phyloP scores from a whole-genome alignment of 768 basidiomycete species.

The Termitomyces sp. region DNA sequence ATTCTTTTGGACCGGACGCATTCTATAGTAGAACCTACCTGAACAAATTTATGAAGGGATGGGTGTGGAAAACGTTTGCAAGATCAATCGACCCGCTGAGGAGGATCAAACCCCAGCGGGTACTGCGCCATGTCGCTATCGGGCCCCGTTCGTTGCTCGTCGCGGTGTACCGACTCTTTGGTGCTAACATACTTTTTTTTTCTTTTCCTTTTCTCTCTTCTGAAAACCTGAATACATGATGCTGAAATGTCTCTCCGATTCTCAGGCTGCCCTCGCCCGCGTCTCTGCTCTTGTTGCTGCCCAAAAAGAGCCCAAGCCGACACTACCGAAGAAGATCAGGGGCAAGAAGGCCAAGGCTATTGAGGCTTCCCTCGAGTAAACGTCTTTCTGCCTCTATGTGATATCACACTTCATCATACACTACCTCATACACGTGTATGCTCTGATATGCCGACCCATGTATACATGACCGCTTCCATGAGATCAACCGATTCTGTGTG shows the following conservation, averaged over 20 bases:
- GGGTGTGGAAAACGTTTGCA: slow-evolving; percentile 94
- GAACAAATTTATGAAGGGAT: slow-evolving; percentile 64
- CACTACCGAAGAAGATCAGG: slow-evolving; percentile 63
- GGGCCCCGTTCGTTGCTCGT: slow-evolving; percentile 55
- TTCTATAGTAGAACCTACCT: slow-evolving; percentile 90
- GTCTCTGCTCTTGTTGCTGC: slow-evolving; percentile 65
- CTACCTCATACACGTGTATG: slow-evolving; percentile 13
- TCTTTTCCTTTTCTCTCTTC: slow-evolving; percentile 8
- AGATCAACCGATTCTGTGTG: slow-evolving; percentile 1
- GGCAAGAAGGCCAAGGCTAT: slow-evolving; percentile 54
- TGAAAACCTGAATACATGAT: slow-evolving; percentile 2
- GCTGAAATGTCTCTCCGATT: slow-evolving; percentile 20
- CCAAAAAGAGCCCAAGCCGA: slow-evolving; percentile 65
- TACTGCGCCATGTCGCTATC: slow-evolving; percentile 74
- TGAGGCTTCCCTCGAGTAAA: slow-evolving; percentile 14
- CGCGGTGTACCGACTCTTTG: slow-evolving; percentile 70
- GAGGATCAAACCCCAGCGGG: slow-evolving; percentile 58
- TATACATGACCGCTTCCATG: slow-evolving; percentile 17
- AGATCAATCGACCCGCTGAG: slow-evolving; percentile 48
- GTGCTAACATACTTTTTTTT: slow-evolving; percentile 44
- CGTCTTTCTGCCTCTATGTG: not conserved
- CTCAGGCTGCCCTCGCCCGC: slow-evolving; percentile 69
- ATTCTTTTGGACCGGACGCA: slow-evolving; percentile 37
- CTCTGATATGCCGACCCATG: slow-evolving; percentile 15
- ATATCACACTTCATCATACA: slow-evolving; percentile 11